Evolutionary conservation across 768 basidiomycete genomes (phyloP).

Genomic region (Psilocybe cubensis): DNA sequence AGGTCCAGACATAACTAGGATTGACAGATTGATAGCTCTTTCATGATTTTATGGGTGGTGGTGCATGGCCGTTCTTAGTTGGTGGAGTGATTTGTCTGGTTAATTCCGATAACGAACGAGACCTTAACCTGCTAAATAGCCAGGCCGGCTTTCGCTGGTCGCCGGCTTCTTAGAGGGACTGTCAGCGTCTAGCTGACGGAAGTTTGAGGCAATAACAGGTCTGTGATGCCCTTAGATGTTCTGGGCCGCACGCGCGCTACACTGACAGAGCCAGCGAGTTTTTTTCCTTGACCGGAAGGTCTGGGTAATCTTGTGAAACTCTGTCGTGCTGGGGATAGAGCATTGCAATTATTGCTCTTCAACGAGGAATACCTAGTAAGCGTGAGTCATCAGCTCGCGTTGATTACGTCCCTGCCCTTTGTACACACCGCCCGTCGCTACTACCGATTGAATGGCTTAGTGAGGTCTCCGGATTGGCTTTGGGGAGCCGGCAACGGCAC

Average conservation of each 20-base stretch:
- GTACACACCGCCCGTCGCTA: slow-evolving; percentile 91
- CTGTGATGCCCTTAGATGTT: slow-evolving; percentile 92
- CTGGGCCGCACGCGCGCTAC: slow-evolving; percentile 87
- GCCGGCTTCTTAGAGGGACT: slow-evolving; percentile 87
- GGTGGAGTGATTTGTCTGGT: slow-evolving; percentile 96
- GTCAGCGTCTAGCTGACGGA: slow-evolving; percentile 79
- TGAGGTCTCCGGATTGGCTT: slow-evolving; percentile 84
- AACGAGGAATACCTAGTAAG: slow-evolving; percentile 91
- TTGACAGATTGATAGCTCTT: slow-evolving; percentile 86
- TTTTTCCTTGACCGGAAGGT: slow-evolving; percentile 77
- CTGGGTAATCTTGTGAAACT: slow-evolving; percentile 43
- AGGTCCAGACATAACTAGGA: slow-evolving; percentile 79
- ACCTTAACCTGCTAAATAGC: slow-evolving; percentile 94
- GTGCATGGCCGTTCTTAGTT: slow-evolving; percentile 92
- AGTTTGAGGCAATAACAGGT: slow-evolving; percentile 93
- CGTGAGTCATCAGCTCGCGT: slow-evolving; percentile 87
- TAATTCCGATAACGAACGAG: slow-evolving; percentile 95
- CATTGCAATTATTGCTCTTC: slow-evolving; percentile 93
- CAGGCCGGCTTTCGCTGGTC: slow-evolving; percentile 75
- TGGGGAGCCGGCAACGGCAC: slow-evolving; percentile 57
- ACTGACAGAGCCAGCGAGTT: slow-evolving; percentile 90
- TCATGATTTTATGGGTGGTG: slow-evolving; percentile 86
- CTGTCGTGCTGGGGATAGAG: slow-evolving; percentile 69
- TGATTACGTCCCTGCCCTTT: slow-evolving; percentile 92
- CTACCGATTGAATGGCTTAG: slow-evolving; percentile 92